Evolutionary conservation across 306 rosid genomes (phyloP).

Genomic region (Spatholobus suberectus): DNA sequence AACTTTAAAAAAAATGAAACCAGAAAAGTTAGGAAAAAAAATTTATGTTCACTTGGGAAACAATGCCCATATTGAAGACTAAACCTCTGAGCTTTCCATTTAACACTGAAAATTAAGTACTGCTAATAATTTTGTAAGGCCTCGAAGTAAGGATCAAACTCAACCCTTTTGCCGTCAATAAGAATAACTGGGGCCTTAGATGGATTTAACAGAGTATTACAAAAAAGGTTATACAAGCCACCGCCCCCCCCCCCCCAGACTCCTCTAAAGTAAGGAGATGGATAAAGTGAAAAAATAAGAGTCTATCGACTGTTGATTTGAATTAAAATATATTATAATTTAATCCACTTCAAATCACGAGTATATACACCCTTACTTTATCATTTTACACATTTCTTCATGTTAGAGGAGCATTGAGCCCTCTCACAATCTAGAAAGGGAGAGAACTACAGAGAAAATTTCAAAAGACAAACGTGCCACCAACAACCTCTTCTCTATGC

Average conservation of each 20-base stretch:
- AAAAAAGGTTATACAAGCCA: too few relatives aligned
- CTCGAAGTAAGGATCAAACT: background rate
- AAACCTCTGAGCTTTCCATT: background rate
- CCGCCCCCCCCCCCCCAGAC: too few relatives aligned
- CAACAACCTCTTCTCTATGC: background rate
- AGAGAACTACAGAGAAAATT: background rate
- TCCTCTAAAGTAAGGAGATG: too few relatives aligned
- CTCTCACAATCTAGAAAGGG: background rate
- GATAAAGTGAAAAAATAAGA: too few relatives aligned
- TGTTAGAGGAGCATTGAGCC: background rate
- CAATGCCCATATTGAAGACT: background rate
- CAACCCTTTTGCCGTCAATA: background rate
- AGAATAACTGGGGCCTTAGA: background rate
- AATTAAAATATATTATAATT: too few relatives aligned
- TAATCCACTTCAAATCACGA: background rate
- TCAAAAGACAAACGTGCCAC: background rate
- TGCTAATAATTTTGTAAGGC: background rate
- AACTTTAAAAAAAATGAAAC: too few relatives aligned
- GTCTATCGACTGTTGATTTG: too few relatives aligned
- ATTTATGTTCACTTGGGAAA: too few relatives aligned
- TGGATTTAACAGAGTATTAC: background rate
- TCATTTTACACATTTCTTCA: background rate
- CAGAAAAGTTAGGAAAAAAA: too few relatives aligned
- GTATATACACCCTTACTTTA: background rate
- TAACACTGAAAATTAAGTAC: background rate